Evolutionary conservation across 306 rosid species (phyloP).

Genomic region (Ziziphus jujuba): DNA sequence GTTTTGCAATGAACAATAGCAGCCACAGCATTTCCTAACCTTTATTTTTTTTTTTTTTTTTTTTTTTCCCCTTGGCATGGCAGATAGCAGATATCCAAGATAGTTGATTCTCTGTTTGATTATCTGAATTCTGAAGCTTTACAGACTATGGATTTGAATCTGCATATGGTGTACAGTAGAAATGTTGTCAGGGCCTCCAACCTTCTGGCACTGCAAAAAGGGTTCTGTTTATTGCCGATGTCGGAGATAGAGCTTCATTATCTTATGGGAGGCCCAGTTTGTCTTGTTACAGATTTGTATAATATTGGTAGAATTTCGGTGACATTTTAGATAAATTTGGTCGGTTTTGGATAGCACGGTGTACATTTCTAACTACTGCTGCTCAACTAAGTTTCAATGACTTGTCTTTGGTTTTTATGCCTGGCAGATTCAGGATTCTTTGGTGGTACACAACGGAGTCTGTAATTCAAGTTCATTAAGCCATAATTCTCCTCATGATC

Average conservation of each 20-base stretch:
- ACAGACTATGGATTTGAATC: constrained; percentile 25
- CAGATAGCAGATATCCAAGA: constrained; percentile 30
- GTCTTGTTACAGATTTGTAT: constrained; percentile 52
- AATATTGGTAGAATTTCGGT: constrained; percentile 55
- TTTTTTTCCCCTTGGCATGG: too few relatives aligned
- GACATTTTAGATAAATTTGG: constrained; percentile 41
- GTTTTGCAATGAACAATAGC: neutral
- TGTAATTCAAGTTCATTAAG: constrained; percentile 52
- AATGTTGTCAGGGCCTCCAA: constrained; percentile 26
- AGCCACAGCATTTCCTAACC: constrained; percentile 1
- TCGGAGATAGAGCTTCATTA: neutral
- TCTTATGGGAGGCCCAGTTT: constrained; percentile 15
- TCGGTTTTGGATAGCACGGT: constrained; percentile 46
- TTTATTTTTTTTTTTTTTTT: too few relatives aligned
- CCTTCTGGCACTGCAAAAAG: constrained; percentile 10
- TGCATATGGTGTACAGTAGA: constrained; percentile 36
- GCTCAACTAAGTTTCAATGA: constrained; percentile 42
- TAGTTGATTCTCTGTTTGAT: constrained; percentile 28
- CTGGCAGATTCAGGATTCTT: constrained; percentile 67
- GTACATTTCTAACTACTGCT: constrained; percentile 75
- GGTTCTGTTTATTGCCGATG: constrained; percentile 14
- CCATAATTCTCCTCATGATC: constrained; percentile 7
- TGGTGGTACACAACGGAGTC: constrained; percentile 42
- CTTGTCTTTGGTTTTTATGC: constrained; percentile 39
- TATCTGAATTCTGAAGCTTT: constrained; percentile 14